Base-by-base conservation (phyloP, 2,329 filamentous ascomycete genomes). In the Diaporthe batatas region DNA sequence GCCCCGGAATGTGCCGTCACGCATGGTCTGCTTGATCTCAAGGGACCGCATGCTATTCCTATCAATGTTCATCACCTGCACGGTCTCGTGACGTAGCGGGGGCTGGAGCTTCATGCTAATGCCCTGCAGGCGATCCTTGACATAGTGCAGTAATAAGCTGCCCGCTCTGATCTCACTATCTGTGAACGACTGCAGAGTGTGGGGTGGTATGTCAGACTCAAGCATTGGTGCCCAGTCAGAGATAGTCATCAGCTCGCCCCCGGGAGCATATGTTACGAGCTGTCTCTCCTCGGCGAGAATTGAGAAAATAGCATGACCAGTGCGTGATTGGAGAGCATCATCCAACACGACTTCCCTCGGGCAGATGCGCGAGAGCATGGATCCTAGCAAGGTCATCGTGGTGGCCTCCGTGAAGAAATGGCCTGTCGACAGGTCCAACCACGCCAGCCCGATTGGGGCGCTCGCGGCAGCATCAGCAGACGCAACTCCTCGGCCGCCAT, bases 361-460 rank as follows among this genome's bases (percentile, higher is more conserved):
- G 23, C 91, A 90, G 75, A 98, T 92, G 34, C 96, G 91, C 36
- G 95, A 93, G 67, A 98, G 86, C 25, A 93, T 91, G 12, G 95
- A 94, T n/a, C 93, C 87, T 6, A 99, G 84, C 70, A 91, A 91
- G 65, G 89, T 85, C 10, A 95, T 82, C 25, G 91, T 91, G 0
- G 93, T 92, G 23, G 86, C 86, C 79, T 98, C 95, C 0, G 95
- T 98, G 78, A 91, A 94, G 82, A 99, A 99, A 78, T 96, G 93
- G 18, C 96, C 96, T 3, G 96, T 99, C 11, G 96, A 98, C 34
- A 98, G 84, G 82, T 99, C 96, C 59, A 98, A 86, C 96, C 96
- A 99, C 53, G 96, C 94, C 65, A 99, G 85, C 3, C 96, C 96
- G 72, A 97, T 85, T 58, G 83, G 72, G 53, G 77, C 73, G 72